phyloP scores from a whole-genome alignment of 2,329 filamentous ascomycete species.

The Taxawa tesnikishii region DNA sequence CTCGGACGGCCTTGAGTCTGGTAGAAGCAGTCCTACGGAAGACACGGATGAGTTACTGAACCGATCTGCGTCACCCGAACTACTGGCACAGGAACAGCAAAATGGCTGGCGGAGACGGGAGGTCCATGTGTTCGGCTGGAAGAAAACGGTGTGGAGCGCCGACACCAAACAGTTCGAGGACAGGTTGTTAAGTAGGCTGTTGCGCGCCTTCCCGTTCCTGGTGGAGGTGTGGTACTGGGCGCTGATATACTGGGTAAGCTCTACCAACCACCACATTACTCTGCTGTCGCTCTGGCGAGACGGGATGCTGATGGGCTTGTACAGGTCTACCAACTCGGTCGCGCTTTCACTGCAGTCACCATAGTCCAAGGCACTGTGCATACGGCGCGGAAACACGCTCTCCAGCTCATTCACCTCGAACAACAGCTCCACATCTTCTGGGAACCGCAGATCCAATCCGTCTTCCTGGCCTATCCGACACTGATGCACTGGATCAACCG shows the following conservation, averaged over 20 bases:
- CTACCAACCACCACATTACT: background rate
- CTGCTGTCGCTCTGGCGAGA: too few relatives aligned
- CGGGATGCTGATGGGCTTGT: constrained; percentile 17
- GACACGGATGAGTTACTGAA: constrained; percentile 20
- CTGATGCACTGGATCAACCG: constrained; percentile 60
- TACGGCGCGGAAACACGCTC: constrained; percentile 54
- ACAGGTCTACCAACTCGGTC: constrained; percentile 60
- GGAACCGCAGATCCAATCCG: constrained; percentile 50
- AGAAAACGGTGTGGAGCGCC: constrained; percentile 41
- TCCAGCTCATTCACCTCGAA: constrained; percentile 56
- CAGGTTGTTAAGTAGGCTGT: constrained; percentile 49
- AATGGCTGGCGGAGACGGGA: constrained; percentile 36
- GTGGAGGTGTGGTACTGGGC: constrained; percentile 70
- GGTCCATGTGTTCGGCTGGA: constrained; percentile 33
- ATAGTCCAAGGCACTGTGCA: constrained; percentile 56
- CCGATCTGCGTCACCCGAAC: constrained; percentile 8
- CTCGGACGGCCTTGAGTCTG: constrained; percentile 27
- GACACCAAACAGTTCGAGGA: constrained; percentile 50
- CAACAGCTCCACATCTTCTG: constrained; percentile 51
- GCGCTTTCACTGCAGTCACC: constrained; percentile 58
- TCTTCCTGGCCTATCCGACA: constrained; percentile 40
- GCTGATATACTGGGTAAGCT: constrained; percentile 60
- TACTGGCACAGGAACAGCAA: constrained; percentile 10
- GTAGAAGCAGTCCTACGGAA: constrained; percentile 24
- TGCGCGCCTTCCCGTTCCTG: constrained; percentile 58